Percentiles rank a stretch among this genome's conserved stretches.
Conservation (phyloP, 768 basidiomycete genomes). For the Calocybe indica region DNA sequence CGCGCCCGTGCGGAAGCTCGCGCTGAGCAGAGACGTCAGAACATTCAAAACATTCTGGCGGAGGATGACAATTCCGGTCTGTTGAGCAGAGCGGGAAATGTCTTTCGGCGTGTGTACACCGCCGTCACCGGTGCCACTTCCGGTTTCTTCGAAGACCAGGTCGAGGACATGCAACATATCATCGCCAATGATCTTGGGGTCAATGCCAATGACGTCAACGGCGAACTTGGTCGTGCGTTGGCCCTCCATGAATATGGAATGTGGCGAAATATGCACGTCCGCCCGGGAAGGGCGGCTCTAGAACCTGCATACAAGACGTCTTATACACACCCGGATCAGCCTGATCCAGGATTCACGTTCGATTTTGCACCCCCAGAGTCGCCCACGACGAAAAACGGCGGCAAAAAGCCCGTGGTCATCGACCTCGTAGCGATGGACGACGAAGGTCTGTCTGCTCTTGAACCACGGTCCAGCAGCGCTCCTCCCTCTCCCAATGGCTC, state of each 20-base stretch:
- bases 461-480: slow-evolving; percentile 5
- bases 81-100: slow-evolving; percentile 7
- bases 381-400: slow-evolving; percentile 17
- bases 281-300: neutral
- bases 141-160: slow-evolving; percentile 1
- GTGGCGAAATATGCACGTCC: neutral
- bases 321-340: slow-evolving; percentile 60
- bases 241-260: slow-evolving; percentile 5
- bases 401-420: slow-evolving; percentile 33
- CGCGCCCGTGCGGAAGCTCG: slow-evolving; percentile 15
- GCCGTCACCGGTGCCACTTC: slow-evolving; percentile 5
- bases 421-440: slow-evolving; percentile 26
- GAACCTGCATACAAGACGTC: slow-evolving; percentile 42
- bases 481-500: slow-evolving; percentile 10
- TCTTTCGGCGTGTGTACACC: slow-evolving; percentile 9
- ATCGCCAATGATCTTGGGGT: slow-evolving; percentile 8
- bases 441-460: slow-evolving; percentile 21
- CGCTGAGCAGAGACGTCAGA: slow-evolving; percentile 10
- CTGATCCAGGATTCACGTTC: slow-evolving; percentile 60
- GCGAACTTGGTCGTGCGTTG: slow-evolving; percentile 5
- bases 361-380: slow-evolving; percentile 50
- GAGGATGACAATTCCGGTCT: slow-evolving; percentile 9
- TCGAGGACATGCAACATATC: slow-evolving; percentile 8
- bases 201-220: neutral
- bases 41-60: slow-evolving; percentile 8